Base-by-base conservation (phyloP, 78 protist species). In the Dictyostelium brefeldianum region DNA sequence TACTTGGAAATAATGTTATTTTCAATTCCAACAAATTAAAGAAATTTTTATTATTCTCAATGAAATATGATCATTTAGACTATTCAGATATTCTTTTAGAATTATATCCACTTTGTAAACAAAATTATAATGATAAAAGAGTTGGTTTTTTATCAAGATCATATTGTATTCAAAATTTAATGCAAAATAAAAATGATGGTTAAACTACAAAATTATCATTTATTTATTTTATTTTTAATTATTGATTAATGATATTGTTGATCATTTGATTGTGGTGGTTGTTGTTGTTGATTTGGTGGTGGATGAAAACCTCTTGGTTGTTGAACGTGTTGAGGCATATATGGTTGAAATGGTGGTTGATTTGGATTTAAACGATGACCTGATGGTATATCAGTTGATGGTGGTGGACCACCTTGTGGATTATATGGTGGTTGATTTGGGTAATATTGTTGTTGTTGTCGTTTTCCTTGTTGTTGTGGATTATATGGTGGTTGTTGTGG, bases 251-350 rank as follows among this genome's bases (percentile, higher is more conserved):
- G 78, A 70, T 41, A 70, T 27, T 27, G 78, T 29, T 27, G 25
- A 25, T 62, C 70, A 62, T 62, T 62, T 41, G 78, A 41, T 29
- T 27, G 78, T 2, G 25, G 31, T 29, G 48, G 48, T 54, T 54
- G 62, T 54, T 70, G 78, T 17, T 36, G 10, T 22, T 29, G 25
- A 70, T 70, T 29, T 10, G 78, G 51, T 27, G 25, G 62, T 41
- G 78, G 50, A 70, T 27, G 78, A 8, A 29, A 70, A 70, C 78
- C 78, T 70, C 78, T 70, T 27, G 78, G 78, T 20, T 29, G 70
- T 5, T 17, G 27, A 12, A 54, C 18, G 1, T 54, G 62, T 54
- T 70, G 78, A 41, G 78, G 10, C 46, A 70, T 70, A 70, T 70
- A 70, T 3, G 78, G 51, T 27, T 70, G 62, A 54, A 54, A 70